These are phyloP conservation scores for Coprinopsis sp. DNA, from an alignment of 768 basidiomycete species.

Conservation along the genomic window DNA sequence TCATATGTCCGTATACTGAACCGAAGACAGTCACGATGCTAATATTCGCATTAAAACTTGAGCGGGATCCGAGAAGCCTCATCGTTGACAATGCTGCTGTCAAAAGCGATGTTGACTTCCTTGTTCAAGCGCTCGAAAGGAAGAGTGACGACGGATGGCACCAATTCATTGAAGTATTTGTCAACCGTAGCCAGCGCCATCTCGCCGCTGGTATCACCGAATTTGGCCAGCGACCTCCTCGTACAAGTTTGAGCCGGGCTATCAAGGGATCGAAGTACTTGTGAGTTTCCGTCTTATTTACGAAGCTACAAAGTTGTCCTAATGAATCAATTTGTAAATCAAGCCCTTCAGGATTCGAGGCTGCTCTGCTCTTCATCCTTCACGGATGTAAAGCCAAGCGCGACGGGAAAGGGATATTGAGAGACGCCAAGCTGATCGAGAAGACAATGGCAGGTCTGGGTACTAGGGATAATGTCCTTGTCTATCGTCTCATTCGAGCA, in stretches of 20 bases:
- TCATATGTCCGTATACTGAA: not conserved
- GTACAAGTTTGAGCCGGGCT: constrained; percentile 33
- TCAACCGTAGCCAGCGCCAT: constrained; percentile 45
- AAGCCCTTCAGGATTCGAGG: constrained; percentile 40
- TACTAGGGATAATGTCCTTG: constrained; percentile 45
- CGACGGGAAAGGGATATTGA: constrained; percentile 42
- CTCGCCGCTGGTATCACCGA: constrained; percentile 31
- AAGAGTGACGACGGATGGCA: constrained; percentile 18
- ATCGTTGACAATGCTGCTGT: constrained; percentile 35
- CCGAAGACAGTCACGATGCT: not conserved
- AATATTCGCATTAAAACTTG: constrained; percentile 47
- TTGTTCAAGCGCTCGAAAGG: constrained; percentile 41
- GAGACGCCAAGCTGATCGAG: constrained; percentile 51
- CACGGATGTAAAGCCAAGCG: constrained; percentile 40
- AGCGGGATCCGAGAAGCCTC: constrained; percentile 33
- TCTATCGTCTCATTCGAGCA: constrained; percentile 38
- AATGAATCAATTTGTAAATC: not conserved
- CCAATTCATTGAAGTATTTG: constrained; percentile 46
- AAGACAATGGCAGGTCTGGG: constrained; percentile 49
- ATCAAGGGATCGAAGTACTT: constrained; percentile 38
- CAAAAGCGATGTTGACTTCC: constrained; percentile 37
- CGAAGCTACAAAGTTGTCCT: not conserved
- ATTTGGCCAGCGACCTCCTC: constrained; percentile 26
- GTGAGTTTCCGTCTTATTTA: constrained; percentile 18
- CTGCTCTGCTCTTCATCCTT: constrained; percentile 44